These are phyloP conservation scores for Myxozyma geophila DNA, from an alignment of 805 yeast species.

Conservation along the genomic window DNA sequence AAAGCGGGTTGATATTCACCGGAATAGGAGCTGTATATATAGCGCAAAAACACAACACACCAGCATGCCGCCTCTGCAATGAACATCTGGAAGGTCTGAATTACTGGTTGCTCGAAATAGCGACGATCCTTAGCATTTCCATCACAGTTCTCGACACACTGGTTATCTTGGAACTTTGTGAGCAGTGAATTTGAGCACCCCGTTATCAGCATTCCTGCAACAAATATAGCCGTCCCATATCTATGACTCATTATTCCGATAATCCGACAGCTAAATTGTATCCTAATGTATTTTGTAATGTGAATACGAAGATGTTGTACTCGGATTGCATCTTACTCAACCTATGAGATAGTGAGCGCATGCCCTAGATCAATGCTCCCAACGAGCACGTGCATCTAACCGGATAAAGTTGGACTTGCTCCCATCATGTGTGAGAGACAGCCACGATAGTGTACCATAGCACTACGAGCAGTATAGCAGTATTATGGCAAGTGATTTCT, in stretches of 20 bases:
- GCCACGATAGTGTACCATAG: neutral
- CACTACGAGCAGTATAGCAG: neutral
- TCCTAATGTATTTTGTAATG: too few species aligned
- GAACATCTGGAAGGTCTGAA: slow-evolving; percentile 83
- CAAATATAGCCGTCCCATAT: slow-evolving; percentile 36
- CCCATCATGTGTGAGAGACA: neutral
- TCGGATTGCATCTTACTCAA: too few species aligned
- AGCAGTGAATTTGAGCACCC: slow-evolving; percentile 76
- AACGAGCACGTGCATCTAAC: too few species aligned
- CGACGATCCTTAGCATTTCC: slow-evolving; percentile 51
- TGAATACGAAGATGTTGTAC: too few species aligned
- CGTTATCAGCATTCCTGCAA: slow-evolving; percentile 62
- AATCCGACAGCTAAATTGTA: too few species aligned
- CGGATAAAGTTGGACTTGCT: neutral
- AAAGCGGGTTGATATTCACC: neutral
- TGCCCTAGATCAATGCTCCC: too few species aligned
- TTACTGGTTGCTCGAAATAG: slow-evolving; percentile 73
- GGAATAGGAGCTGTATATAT: slow-evolving; percentile 5
- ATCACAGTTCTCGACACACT: slow-evolving; percentile 64
- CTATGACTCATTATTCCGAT: neutral
- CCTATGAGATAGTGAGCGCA: too few species aligned
- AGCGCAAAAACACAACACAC: slow-evolving; percentile 42
- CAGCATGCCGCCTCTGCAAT: slow-evolving; percentile 66
- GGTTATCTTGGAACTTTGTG: slow-evolving; percentile 75
- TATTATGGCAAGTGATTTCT: slow-evolving; percentile 14